phyloP scores from a whole-genome alignment of 176 grass and related monocot species.

The Tuctoria greenei region DNA sequence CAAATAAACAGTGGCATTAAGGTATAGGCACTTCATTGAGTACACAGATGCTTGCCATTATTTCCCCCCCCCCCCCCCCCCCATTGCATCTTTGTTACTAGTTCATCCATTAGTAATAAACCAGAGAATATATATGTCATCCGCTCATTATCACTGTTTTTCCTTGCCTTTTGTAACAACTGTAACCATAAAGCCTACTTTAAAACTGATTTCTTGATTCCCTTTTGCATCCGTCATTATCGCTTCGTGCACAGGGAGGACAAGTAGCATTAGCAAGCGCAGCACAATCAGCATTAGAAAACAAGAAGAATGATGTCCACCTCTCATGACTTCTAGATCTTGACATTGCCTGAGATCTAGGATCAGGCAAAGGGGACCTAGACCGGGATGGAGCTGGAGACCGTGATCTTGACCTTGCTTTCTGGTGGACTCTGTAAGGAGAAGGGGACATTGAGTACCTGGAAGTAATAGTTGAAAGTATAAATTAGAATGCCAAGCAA shows the following conservation, averaged over 20 bases:
- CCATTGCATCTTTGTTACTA: neutral
- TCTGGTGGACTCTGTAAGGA: constrained; percentile 53
- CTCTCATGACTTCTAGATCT: constrained; percentile 63
- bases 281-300: neutral
- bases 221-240: neutral
- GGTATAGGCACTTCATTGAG: neutral
- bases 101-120: neutral
- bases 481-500: neutral
- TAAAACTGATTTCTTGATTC: neutral
- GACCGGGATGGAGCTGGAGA: constrained; percentile 49
- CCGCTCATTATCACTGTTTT: neutral
- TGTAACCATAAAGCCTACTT: neutral
- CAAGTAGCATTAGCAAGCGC: neutral
- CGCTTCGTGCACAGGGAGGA: neutral
- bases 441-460: constrained; percentile 71
- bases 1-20: neutral
- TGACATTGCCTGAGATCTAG: constrained; percentile 46
- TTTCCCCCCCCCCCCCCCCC: neutral
- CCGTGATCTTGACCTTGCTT: constrained; percentile 63
- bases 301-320: constrained; percentile 27
- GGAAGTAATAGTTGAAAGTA: neutral
- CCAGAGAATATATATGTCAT: neutral
- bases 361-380: constrained; percentile 52
- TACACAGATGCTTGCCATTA: neutral
- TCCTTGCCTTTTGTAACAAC: neutral